Percentiles rank a stretch among this genome's conserved stretches.
phyloP scores from a whole-genome alignment of 169 alveolate genomes.

The Plasmodium vivax region DNA sequence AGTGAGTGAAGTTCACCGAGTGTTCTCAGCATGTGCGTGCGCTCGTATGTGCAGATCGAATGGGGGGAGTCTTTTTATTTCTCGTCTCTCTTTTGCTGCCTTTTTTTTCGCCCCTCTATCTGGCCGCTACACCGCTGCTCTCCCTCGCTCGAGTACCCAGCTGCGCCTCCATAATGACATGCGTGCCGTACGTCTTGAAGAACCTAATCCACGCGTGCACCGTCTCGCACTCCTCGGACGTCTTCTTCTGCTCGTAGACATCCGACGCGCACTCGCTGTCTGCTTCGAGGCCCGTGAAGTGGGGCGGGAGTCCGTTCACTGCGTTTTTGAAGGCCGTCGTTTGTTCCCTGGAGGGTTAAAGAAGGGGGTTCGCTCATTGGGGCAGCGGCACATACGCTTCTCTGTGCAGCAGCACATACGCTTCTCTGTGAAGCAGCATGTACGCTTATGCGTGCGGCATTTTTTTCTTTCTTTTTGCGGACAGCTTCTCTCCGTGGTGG shows the following conservation, averaged over 20 bases:
- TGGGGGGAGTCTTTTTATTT: not conserved
- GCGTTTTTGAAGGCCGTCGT: constrained; percentile 81
- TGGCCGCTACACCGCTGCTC: not conserved
- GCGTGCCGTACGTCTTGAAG: constrained; percentile 87
- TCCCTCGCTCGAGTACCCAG: constrained; percentile 76
- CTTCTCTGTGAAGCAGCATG: too few relatives aligned
- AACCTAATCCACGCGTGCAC: constrained; percentile 85
- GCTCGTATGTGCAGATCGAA: not conserved
- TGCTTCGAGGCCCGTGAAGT: constrained; percentile 77
- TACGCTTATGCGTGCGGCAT: not conserved
- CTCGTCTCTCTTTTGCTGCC: not conserved
- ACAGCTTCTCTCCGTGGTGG: not conserved
- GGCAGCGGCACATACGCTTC: not conserved
- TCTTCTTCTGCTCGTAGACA: constrained; percentile 77
- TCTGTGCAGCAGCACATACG: not conserved
- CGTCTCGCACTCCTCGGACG: constrained; percentile 74
- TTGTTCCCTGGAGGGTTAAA: constrained; percentile 63
- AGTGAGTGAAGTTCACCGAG: too few relatives aligned
- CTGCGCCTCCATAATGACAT: constrained; percentile 83
- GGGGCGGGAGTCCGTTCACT: constrained; percentile 78
- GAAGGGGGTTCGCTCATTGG: not conserved
- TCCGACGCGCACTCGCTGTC: constrained; percentile 79
- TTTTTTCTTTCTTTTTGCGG: not conserved
- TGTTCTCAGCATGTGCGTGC: not conserved
- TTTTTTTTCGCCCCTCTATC: not conserved